Evolutionary conservation across 2,329 filamentous ascomycete species (phyloP), one percentile per base, ranked within the genome.

Genomic region (Aspergillus sp.): DNA sequence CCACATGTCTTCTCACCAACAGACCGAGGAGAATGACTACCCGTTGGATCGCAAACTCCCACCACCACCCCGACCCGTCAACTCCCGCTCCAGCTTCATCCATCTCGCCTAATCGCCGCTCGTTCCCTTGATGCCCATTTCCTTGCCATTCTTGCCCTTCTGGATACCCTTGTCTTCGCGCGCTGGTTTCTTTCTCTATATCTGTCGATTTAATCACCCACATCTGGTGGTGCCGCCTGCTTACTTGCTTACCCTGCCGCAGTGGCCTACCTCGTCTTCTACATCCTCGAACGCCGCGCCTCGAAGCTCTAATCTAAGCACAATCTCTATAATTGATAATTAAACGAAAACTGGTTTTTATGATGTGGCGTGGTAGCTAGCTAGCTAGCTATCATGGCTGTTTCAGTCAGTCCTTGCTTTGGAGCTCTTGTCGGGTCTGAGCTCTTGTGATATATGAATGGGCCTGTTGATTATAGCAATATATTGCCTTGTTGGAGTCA

Each of bases 231-330:
- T 8, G 19, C 10, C 19, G 20, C 37, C 34, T 39, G 34, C 39
- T 40, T 37, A 8, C 13, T 11, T 22, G 19, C 5, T 22, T 22
- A 6, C 5, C n/a, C 24, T 26, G 36, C 25, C 35, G 40, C 43
- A 56, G 54, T 56, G 43, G 45, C 53, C 49, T 58, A 57, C 39
- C 14, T 56, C 27, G 32, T 56, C 17, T 40, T 54, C 10, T 53
- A 56, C 35, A 41, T 54, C 32, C 41, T 57, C 33, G 52, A 60
- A 33, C 55, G 56, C 30, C 49, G 50, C 26, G 29, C 47, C 17
- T 49, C 52, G 30, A 61, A 55, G 39, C 47, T 54, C 26, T 57
- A 48, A 50, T 26, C 10, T 24, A 4, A n/a, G n/a, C n/a, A n/a
- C n/a, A n/a, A 16, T 24, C 30, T 16, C 14, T 25, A 15, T 22